Base-by-base conservation (phyloP, 768 basidiomycete genomes). In the Cystofilobasidium capitatum region DNA sequence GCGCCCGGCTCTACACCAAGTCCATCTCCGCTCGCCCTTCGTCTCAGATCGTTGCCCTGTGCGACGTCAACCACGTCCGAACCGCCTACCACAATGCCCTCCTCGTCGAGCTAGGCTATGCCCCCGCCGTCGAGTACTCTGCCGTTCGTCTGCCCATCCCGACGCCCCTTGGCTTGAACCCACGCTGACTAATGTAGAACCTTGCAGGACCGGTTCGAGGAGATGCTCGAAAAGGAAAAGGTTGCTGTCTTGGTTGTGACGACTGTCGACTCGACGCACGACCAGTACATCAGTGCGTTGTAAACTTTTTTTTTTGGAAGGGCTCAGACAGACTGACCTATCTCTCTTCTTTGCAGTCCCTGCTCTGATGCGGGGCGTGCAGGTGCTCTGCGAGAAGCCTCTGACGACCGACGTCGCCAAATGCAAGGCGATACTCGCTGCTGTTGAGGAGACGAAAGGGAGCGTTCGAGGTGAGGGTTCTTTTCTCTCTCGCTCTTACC, bases 351-450 rank as follows among this genome's bases (percentile, higher is more conserved):
- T 35, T 24, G 12, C 60, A 62, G 60, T 62, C 39, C 60, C 60
- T 29, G 60, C 60, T 29, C 60, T 62, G 9, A 29, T 14, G 20
- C 40, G 24, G 16, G 60, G 60, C 6, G 29, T 62, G 20, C n/a
- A 37, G 60, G 82, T 82, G 9, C 70, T 83, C 62, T 81, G 82
- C n/a, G 82, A 83, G 72, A 82, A 82, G 72, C 82, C 82, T 0
- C 82, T 82, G 81, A 82, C 81, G 1, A 82, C 81, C 24, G 79
- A 81, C 68, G 76, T 79, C 35, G 80, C 79, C 47, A 82, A 82
- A 70, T 81, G 80, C 70, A 76, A 80, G 31, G 71, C 73, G 6
- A 82, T 83, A 62, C 72, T 82, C 24, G 78, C 80, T 40, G 78
- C 81, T 0, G 80, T 81, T 10, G 72, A 81, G 68, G 74, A 79